Evolutionary conservation across 768 basidiomycete species (phyloP), one percentile per base, ranked within the genome.

Genomic region (Boletus subcaerulescens): DNA sequence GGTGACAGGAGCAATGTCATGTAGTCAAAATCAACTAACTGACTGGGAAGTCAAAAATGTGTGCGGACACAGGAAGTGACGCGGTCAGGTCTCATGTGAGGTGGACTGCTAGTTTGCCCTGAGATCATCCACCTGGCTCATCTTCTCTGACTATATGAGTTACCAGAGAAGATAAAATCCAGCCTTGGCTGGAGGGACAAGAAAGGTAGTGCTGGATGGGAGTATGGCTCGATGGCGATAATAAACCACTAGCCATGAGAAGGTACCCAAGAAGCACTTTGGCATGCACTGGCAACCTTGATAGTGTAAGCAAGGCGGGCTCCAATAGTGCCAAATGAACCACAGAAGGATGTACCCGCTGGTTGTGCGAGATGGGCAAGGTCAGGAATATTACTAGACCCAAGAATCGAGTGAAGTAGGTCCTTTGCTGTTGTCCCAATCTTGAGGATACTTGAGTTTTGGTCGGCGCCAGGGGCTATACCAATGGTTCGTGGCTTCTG

Each of bases 391-490:
- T 44, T 36, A 24, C 44, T 56, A 17, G 62, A 56, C 40, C 59
- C 56, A 47, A 66, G 59, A 44, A 71, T 72, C 0, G 59, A 62
- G 31, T 71, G 65, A 24, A 70, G 59, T 31, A 72, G 50, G 40
- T 72, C 65, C 32, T 58, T 59, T 12, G 65, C 66, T 2, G 71
- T 65, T 11, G 48, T 60, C 36, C 59, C 53, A 14, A 50, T 22
- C 33, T 41, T 48, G 32, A 41, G 32, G 22, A 45, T 36, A 36
- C 18, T 36, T 7, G 10, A 39, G 31, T 31, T 24, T 43, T 48
- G 53, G 46, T 60, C 60, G 7, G 60, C 45, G 7, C 71, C 69
- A 11, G 70, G 70, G 29, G 71, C 71, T 26, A 70, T 60, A 22
- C 69, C 67, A 41, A 66, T 54, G 33, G 49, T 58, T 22, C 64